phyloP scores from a whole-genome alignment of 257 asterid genomes.

The Solanum okadae region DNA sequence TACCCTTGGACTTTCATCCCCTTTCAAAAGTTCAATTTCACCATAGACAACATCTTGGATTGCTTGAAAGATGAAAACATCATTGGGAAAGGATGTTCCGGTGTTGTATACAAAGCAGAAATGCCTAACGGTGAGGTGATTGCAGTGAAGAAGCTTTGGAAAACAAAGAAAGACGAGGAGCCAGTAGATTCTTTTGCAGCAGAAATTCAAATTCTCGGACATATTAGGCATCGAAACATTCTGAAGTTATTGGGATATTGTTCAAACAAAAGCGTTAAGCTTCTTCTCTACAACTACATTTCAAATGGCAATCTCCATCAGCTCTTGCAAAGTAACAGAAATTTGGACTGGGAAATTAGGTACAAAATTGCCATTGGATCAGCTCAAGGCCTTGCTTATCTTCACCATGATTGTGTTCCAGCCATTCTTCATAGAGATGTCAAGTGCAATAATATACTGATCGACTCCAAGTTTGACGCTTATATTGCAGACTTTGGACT shows the following conservation, averaged over 20 bases:
- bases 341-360: slow-evolving; percentile 90
- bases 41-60: slow-evolving; percentile 57
- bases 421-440: slow-evolving; percentile 87
- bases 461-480: slow-evolving; percentile 77
- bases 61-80: slow-evolving; percentile 74
- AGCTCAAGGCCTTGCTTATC: slow-evolving; percentile 92
- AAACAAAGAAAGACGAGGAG: slow-evolving; percentile 57
- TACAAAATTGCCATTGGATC: slow-evolving; percentile 84
- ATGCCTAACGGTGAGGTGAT: slow-evolving; percentile 71
- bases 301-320: slow-evolving; percentile 83
- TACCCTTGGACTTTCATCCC: slow-evolving; percentile 94
- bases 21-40: slow-evolving; percentile 66
- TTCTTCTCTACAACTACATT: slow-evolving; percentile 74
- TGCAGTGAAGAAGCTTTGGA: slow-evolving; percentile 94
- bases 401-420: slow-evolving; percentile 86
- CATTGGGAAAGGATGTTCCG: slow-evolving; percentile 86
- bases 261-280: slow-evolving; percentile 72
- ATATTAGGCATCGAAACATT: slow-evolving; percentile 85
- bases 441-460: slow-evolving; percentile 85
- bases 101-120: slow-evolving; percentile 76
- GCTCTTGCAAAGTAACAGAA: slow-evolving; percentile 58
- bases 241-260: slow-evolving; percentile 83
- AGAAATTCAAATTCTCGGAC: slow-evolving; percentile 90
- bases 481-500: slow-evolving; percentile 96
- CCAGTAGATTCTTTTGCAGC: slow-evolving; percentile 74